Evolutionary conservation across 176 grass and related monocot species (phyloP).

Genomic region (Chloris gayana): DNA sequence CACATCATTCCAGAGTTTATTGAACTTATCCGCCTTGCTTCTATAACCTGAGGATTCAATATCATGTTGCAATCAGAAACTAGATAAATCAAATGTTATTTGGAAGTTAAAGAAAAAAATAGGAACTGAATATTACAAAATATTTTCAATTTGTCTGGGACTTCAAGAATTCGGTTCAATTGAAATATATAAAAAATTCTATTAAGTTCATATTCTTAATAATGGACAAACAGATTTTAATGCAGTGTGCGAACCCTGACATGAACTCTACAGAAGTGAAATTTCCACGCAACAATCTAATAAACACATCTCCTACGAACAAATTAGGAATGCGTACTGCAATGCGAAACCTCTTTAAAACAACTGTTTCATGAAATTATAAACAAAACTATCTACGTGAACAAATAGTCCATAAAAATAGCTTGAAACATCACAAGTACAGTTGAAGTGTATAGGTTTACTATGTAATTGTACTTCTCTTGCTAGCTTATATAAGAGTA

Average conservation of each 20-base stretch:
- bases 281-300: not conserved
- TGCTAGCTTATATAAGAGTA: not conserved
- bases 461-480: not conserved
- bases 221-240: not conserved
- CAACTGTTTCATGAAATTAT: not conserved
- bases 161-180: not conserved
- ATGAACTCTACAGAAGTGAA: not conserved
- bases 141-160: not conserved
- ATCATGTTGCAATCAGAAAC: slow-evolving; percentile 3
- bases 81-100: not conserved
- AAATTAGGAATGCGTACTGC: not conserved
- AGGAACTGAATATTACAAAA: not conserved
- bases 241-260: no score
- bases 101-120: not conserved
- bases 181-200: not conserved
- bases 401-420: not conserved
- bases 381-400: not conserved
- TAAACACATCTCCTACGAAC: not conserved
- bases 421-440: not conserved
- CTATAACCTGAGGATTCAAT: slow-evolving; percentile 35
- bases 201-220: not conserved
- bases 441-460: not conserved
- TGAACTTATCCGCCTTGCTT: slow-evolving; percentile 44
- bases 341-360: not conserved
- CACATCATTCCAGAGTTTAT: slow-evolving; percentile 71